phyloP scores from a whole-genome alignment of 73 alveolate species.

The Blepharisma stoltei region DNA sequence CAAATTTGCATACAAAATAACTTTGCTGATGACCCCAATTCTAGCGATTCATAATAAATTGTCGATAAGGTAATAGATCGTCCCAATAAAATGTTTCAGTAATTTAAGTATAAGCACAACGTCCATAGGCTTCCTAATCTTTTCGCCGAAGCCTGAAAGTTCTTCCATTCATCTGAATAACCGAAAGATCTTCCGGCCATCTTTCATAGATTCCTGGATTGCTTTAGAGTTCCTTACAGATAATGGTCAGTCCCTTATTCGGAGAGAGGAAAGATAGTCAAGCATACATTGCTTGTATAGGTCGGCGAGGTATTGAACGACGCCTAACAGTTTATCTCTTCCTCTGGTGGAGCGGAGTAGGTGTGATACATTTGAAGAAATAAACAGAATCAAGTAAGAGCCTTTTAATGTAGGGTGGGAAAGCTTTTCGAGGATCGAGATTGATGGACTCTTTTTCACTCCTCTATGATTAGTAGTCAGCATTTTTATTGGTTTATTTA shows the following conservation, averaged over 20 bases:
- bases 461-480: no score
- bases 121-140: background rate
- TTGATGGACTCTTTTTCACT: no score
- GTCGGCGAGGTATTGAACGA: constrained; percentile 12
- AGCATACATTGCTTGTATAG: constrained; percentile 22
- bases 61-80: background rate
- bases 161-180: constrained; percentile 20
- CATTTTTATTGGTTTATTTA: no score
- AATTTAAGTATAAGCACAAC: background rate
- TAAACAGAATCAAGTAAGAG: no score
- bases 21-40: background rate
- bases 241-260: background rate
- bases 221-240: constrained; percentile 7
- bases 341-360: constrained; percentile 4
- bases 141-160: background rate
- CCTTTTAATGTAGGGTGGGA: no score
- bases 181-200: constrained; percentile 4
- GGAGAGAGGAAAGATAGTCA: background rate
- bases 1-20: background rate
- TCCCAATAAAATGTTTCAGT: constrained; percentile 5
- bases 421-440: no score
- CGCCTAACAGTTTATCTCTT: constrained; percentile 15
- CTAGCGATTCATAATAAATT: background rate
- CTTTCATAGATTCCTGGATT: background rate
- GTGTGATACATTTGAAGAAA: background rate